These are phyloP conservation scores for Galerina sulciceps DNA, from an alignment of 768 basidiomycete species.

Conservation along the genomic window DNA sequence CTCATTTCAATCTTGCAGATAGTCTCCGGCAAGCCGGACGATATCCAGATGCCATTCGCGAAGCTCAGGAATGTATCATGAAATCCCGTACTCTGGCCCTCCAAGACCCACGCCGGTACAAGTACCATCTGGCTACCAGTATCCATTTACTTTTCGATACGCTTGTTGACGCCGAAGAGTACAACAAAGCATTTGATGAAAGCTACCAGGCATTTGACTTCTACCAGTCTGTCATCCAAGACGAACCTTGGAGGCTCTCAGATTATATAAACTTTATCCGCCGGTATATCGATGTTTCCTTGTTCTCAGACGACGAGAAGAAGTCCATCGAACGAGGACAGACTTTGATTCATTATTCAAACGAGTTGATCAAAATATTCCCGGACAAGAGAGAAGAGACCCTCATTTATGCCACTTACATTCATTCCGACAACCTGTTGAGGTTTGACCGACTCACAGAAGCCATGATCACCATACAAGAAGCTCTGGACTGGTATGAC, in stretches of 20 bases:
- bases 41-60: not conserved
- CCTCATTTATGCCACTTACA: not conserved
- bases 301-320: not conserved
- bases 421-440: not conserved
- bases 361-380: not conserved
- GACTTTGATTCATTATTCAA: not conserved
- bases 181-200: not conserved
- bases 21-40: slow-evolving; percentile 1
- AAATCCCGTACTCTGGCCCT: slow-evolving; percentile 6
- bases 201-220: slow-evolving; percentile 3
- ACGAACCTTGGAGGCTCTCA: not conserved
- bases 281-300: not conserved
- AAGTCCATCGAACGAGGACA: not conserved
- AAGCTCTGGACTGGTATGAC: not conserved
- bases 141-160: not conserved
- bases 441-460: not conserved
- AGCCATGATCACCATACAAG: not conserved
- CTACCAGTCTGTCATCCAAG: not conserved
- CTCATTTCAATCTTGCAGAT: slow-evolving; percentile 4
- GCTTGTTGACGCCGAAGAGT: not conserved
- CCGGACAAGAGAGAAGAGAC: not conserved
- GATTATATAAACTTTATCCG: not conserved
- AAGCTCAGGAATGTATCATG: not conserved
- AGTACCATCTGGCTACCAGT: not conserved
- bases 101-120: not conserved